These are phyloP conservation scores for Rickenella mellea DNA, from an alignment of 768 basidiomycete species.

Conservation along the genomic window DNA sequence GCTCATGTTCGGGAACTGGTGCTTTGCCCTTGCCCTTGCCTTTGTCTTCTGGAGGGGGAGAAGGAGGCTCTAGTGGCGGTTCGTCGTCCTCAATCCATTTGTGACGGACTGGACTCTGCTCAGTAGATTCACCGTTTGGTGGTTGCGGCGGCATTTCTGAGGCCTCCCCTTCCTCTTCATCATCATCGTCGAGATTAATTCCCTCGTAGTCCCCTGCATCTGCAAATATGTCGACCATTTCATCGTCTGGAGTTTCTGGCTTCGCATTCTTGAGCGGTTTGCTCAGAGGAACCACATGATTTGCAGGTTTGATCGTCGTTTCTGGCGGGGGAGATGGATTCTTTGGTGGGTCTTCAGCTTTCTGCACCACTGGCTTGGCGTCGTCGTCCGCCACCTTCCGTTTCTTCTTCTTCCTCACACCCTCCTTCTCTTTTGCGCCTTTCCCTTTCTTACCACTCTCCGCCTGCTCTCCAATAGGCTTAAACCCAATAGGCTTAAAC, in stretches of 20 bases:
- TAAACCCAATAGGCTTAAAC: slow-evolving; percentile 53
- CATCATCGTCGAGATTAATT: slow-evolving; percentile 43
- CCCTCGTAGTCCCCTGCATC: slow-evolving; percentile 80
- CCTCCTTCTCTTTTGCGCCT: slow-evolving; percentile 32
- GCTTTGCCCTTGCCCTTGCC: slow-evolving; percentile 28
- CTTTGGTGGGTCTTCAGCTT: slow-evolving; percentile 18
- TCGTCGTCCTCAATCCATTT: slow-evolving; percentile 7
- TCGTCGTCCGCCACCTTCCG: slow-evolving; percentile 29
- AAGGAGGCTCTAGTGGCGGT: slow-evolving; percentile 6
- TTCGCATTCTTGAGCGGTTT: not conserved
- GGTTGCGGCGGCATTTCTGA: no score
- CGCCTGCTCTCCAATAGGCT: slow-evolving; percentile 38
- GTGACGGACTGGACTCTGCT: no score
- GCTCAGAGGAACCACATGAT: not conserved
- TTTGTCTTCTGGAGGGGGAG: slow-evolving; percentile 8
- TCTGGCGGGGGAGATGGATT: slow-evolving; percentile 4
- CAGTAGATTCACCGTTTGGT: no score
- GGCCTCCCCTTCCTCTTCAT: slow-evolving; percentile 40
- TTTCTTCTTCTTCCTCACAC: slow-evolving; percentile 51
- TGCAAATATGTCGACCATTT: slow-evolving; percentile 77
- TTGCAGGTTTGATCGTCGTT: slow-evolving; percentile 1
- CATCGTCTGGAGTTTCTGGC: slow-evolving; percentile 8
- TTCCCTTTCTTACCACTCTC: slow-evolving; percentile 38
- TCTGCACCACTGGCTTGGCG: slow-evolving; percentile 14
- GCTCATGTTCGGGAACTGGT: slow-evolving; percentile 8